These are phyloP conservation scores for Vigna nakashimae DNA, from an alignment of 306 rosid species.

Conservation along the genomic window DNA sequence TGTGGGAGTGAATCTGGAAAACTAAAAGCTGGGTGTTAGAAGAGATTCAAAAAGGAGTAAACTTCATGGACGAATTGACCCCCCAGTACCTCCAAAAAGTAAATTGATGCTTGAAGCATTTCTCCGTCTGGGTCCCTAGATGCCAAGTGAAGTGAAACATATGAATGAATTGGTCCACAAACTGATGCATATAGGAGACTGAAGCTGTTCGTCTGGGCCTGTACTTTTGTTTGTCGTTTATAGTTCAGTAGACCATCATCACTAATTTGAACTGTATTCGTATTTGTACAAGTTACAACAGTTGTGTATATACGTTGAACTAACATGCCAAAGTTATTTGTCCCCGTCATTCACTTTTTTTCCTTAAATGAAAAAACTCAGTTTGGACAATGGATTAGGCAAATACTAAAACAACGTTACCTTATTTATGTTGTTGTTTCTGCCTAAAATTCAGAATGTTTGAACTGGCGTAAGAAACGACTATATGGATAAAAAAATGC, in stretches of 20 bases:
- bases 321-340: background rate
- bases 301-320: constrained; percentile 19
- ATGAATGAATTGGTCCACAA: constrained; percentile 53
- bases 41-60: constrained; percentile 49
- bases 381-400: background rate
- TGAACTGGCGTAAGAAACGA: background rate
- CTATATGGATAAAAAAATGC: background rate
- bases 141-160: constrained; percentile 44
- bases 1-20: constrained; percentile 71
- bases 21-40: constrained; percentile 58
- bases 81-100: constrained; percentile 52
- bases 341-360: background rate
- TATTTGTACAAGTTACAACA: constrained; percentile 37
- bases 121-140: constrained; percentile 45
- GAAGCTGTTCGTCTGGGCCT: constrained; percentile 36
- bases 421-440: background rate
- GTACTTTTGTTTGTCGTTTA: constrained; percentile 50
- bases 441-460: background rate
- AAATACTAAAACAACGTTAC: constrained; percentile 8
- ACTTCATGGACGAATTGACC: constrained; percentile 58
- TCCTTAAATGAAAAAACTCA: no score
- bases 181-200: constrained; percentile 64
- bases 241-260: constrained; percentile 49
- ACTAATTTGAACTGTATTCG: constrained; percentile 47
- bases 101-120: constrained; percentile 68